Conservation (phyloP, 768 basidiomycete genomes). For the Termitomyces sp. region DNA sequence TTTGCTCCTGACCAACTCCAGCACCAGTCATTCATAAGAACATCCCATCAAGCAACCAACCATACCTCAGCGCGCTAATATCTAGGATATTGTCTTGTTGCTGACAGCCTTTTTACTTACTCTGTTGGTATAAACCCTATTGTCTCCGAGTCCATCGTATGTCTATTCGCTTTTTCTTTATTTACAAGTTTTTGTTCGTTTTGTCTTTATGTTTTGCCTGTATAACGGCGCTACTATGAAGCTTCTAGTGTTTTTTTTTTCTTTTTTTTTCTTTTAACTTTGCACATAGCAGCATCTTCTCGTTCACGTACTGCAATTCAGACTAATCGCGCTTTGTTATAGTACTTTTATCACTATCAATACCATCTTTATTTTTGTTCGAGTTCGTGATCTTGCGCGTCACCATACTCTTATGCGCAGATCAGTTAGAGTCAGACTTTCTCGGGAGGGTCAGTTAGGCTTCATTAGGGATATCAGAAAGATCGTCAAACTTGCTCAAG, state of each 20-base stretch:
- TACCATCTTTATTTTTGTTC: not conserved
- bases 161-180: not conserved
- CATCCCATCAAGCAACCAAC: constrained; percentile 21
- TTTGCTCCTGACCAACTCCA: constrained; percentile 29
- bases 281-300: constrained; percentile 7
- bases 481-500: not conserved
- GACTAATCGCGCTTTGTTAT: constrained; percentile 8
- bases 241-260: not conserved
- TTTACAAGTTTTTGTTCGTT: not conserved
- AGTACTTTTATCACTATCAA: not conserved
- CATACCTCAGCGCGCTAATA: constrained; percentile 19
- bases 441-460: not conserved
- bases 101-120: constrained; percentile 8
- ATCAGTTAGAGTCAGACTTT: not conserved
- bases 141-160: not conserved
- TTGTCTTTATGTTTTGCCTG: constrained; percentile 7
- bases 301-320: constrained; percentile 11
- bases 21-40: constrained; percentile 31
- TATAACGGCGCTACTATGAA: constrained; percentile 12
- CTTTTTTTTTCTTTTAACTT: not conserved
- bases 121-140: constrained; percentile 5
- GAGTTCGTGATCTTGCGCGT: not conserved
- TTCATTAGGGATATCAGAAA: not conserved
- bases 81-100: constrained; percentile 13
- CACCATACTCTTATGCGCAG: not conserved